Conservation (phyloP, 495 filamentous ascomycete species). For the Massariosphaeria phaeospora region DNA sequence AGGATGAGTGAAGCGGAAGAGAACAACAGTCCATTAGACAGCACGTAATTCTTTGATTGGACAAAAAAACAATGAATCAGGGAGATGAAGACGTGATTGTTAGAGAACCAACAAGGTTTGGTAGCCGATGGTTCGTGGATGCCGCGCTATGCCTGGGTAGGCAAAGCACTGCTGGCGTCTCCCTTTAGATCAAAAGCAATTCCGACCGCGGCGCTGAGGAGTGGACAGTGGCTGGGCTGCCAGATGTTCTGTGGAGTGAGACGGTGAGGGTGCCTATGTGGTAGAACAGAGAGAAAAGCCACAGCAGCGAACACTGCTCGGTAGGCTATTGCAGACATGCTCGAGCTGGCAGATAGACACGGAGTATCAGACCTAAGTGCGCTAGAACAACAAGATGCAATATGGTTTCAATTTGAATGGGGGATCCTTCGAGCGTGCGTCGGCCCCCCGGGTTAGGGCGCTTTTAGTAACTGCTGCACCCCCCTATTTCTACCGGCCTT, state of each 20-base stretch:
- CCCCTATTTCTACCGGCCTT: conserved; percentile 25
- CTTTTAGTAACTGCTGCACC: conserved; percentile 1
- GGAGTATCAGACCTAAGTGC: conserved; percentile 4
- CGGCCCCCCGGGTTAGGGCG: neutral
- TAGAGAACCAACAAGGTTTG: conserved; percentile 14
- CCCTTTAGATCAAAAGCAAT: too few relatives aligned
- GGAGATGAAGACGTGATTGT: conserved; percentile 30
- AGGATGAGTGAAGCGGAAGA: neutral
- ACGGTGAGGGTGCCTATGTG: too few relatives aligned
- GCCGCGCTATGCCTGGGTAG: neutral
- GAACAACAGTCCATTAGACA: neutral
- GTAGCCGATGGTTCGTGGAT: neutral
- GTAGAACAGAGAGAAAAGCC: too few relatives aligned
- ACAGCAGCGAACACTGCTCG: neutral
- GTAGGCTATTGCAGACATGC: conserved; percentile 2
- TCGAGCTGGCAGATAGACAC: neutral
- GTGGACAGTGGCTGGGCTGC: neutral
- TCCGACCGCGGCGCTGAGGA: too few relatives aligned
- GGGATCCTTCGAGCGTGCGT: conserved; percentile 5
- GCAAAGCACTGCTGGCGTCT: too few relatives aligned
- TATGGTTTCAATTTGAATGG: conserved; percentile 15
- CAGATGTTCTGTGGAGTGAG: too few relatives aligned
- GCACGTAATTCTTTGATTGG: neutral
- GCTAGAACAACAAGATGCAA: conserved; percentile 5
- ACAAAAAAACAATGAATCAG: conserved; percentile 12